Evolutionary conservation across 371 early-diverging fungal genomes (phyloP).

Genomic region (Lichtheimia hyalospora): DNA sequence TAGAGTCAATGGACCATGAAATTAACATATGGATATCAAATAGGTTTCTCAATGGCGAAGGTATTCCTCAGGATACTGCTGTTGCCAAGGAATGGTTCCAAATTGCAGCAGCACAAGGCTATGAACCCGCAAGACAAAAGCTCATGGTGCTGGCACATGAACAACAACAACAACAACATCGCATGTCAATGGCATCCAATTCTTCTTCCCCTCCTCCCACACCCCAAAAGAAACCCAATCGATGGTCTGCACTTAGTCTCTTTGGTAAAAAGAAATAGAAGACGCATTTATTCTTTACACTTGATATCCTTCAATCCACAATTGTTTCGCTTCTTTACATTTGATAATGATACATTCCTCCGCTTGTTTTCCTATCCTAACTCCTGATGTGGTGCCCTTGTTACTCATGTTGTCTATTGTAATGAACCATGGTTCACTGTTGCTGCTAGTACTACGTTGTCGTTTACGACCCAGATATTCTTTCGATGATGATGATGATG

Average conservation of each 20-base stretch:
- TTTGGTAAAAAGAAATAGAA: conserved; percentile 22
- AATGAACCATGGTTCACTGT: background rate
- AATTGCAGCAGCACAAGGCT: conserved; percentile 46
- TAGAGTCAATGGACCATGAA: background rate
- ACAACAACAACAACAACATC: conserved; percentile 15
- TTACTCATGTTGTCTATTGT: background rate
- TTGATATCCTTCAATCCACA: background rate
- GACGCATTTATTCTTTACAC: background rate
- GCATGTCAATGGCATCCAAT: conserved; percentile 4
- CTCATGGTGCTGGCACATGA: conserved; percentile 17
- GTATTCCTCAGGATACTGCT: conserved; percentile 42
- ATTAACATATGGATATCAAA: too few species aligned
- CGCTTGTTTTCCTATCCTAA: background rate
- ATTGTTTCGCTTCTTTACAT: background rate
- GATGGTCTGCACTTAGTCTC: conserved; percentile 37
- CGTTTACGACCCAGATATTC: background rate
- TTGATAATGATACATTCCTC: conserved; percentile 1
- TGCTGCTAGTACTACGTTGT: background rate
- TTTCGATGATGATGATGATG: background rate
- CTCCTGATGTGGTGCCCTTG: background rate
- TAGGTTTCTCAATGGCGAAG: conserved; percentile 50
- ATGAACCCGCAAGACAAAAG: conserved; percentile 37
- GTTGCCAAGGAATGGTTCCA: conserved; percentile 49
- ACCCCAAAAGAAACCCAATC: conserved; percentile 31
- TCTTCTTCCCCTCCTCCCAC: background rate